Percentiles rank a stretch among this genome's conserved stretches.
phyloP scores from a whole-genome alignment of 1,284 basidiomycete genomes.

The Apiotrichum gracile region DNA sequence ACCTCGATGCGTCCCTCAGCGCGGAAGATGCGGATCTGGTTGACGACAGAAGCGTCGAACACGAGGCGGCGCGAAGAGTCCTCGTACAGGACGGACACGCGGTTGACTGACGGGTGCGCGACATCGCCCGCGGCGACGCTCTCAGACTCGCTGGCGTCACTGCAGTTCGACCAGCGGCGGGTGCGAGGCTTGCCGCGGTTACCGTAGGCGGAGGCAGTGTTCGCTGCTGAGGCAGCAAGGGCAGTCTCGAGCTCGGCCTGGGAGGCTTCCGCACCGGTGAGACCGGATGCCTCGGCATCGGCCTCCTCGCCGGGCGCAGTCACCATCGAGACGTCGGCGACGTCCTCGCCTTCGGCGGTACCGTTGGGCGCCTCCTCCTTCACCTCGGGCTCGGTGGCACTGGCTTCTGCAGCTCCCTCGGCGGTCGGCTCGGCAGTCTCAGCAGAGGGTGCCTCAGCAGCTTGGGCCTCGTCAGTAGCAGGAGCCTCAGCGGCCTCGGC shows the following conservation, averaged over 20 bases:
- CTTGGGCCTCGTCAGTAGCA: constrained; percentile 20
- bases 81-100: constrained; percentile 87
- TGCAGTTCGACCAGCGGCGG: constrained; percentile 24
- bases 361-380: constrained; percentile 2
- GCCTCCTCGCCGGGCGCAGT: constrained; percentile 15
- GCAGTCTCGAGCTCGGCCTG: constrained; percentile 22
- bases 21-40: constrained; percentile 71
- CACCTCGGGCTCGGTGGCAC: constrained; percentile 9
- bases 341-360: constrained; percentile 6
- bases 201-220: constrained; percentile 29
- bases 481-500: constrained; percentile 7
- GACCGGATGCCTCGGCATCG: not conserved
- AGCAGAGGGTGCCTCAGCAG: constrained; percentile 11
- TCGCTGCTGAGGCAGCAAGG: constrained; percentile 26
- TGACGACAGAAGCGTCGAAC: constrained; percentile 80
- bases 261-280: constrained; percentile 15
- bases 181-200: constrained; percentile 16
- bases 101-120: constrained; percentile 36
- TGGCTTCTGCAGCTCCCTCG: constrained; percentile 2
- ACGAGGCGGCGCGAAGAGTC: constrained; percentile 77
- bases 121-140: constrained; percentile 10
- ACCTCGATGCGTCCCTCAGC: constrained; percentile 82
- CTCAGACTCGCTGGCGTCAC: constrained; percentile 18
- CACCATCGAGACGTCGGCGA: constrained; percentile 32
- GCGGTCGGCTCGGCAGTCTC: not conserved